These are phyloP conservation scores for Trichophyton mentagrophytes DNA, from an alignment of 2,329 filamentous ascomycete genomes.

Conservation along the genomic window DNA sequence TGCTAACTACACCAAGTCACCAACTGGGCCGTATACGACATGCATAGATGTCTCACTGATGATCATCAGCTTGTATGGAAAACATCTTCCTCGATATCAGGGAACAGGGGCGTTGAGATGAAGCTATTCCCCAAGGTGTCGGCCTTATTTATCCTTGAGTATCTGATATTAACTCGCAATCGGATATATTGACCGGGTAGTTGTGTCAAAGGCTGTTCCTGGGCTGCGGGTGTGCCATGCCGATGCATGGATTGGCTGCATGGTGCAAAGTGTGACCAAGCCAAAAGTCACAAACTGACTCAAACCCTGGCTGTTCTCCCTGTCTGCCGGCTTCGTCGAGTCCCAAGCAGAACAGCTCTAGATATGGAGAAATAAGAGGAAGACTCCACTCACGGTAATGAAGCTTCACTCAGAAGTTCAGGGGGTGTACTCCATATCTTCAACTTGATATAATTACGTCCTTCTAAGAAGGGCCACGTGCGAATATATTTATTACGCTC, in stretches of 20 bases:
- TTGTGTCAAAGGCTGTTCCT: not conserved
- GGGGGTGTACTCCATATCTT: no score
- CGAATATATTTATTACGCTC: no score
- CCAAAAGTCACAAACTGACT: not conserved
- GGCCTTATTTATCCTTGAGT: not conserved
- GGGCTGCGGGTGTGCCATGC: not conserved
- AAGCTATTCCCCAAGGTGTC: no score
- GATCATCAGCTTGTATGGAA: not conserved
- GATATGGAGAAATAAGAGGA: not conserved
- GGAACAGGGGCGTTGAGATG: not conserved
- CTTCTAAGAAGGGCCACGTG: no score
- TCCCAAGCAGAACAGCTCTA: not conserved
- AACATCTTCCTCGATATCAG: not conserved
- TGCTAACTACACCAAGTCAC: no score
- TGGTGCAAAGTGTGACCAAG: not conserved
- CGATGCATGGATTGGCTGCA: not conserved
- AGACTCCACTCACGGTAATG: not conserved
- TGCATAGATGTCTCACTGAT: not conserved
- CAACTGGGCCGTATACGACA: no score
- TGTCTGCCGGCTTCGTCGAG: not conserved
- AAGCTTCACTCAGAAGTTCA: no score
- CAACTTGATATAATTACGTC: no score
- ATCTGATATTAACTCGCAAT: not conserved
- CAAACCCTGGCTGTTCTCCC: not conserved
- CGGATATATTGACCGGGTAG: not conserved